Evolutionary conservation across 2,329 filamentous ascomycete genomes (phyloP).

Genomic region (Colletotrichum agaves): DNA sequence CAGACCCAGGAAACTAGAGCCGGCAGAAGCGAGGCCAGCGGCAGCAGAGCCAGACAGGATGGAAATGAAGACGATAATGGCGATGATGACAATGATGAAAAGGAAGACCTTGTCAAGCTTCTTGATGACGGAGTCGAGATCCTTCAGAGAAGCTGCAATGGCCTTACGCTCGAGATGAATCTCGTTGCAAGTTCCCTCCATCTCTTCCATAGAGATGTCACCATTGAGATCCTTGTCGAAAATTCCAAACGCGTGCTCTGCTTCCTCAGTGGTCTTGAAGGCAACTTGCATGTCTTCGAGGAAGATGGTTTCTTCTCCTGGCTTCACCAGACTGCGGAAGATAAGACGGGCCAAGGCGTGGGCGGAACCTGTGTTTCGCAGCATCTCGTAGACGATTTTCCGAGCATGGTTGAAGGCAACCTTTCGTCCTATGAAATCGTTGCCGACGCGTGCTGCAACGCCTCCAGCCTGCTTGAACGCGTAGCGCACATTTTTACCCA

Average conservation of each 20-base stretch:
- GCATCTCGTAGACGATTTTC: conserved; percentile 83
- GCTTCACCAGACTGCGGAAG: conserved; percentile 85
- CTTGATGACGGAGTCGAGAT: conserved; percentile 90
- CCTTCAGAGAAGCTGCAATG: conserved; percentile 93
- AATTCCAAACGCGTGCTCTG: conserved; percentile 87
- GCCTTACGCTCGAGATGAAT: conserved; percentile 95
- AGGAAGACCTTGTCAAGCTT: conserved; percentile 91
- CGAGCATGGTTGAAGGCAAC: conserved; percentile 80
- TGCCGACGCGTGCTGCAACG: conserved; percentile 85
- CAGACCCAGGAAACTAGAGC: conserved; percentile 86
- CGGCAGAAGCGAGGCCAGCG: conserved; percentile 87
- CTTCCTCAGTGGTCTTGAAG: conserved; percentile 86
- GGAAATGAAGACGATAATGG: conserved; percentile 87
- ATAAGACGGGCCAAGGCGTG: conserved; percentile 88
- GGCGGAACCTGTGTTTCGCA: conserved; percentile 77
- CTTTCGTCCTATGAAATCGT: conserved; percentile 87
- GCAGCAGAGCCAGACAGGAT: conserved; percentile 92
- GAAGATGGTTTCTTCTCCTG: conserved; percentile 79
- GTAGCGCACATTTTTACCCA: conserved; percentile 79
- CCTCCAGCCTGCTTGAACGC: conserved; percentile 85
- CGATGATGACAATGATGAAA: conserved; percentile 84
- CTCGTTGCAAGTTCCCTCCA: conserved; percentile 92
- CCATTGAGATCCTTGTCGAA: conserved; percentile 98
- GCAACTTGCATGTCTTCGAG: conserved; percentile 82
- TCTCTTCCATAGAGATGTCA: conserved; percentile 94